Base-by-base conservation (phyloP, 768 basidiomycete genomes). In the Psilocybe tampanensis region DNA sequence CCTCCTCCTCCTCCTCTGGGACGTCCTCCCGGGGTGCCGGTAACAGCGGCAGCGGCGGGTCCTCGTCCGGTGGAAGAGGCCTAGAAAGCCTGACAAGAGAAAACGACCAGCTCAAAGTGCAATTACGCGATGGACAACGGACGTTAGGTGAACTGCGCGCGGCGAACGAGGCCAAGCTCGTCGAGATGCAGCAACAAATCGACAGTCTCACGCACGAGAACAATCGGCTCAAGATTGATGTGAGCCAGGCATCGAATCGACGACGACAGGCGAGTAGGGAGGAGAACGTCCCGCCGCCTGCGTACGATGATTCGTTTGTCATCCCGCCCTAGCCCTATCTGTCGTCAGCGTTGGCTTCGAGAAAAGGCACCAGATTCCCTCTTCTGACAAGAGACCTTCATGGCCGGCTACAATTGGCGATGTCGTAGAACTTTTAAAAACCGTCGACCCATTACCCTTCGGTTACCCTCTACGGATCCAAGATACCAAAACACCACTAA, bases 71-170 rank as follows among this genome's bases (percentile, higher is more conserved):
- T 24, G 59, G 66, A 24, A 42, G 66, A 52, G 63, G 67, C 45
- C 47, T 68, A 43, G 66, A 66, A 54, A 70, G 65, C 33, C 52
- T 73, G 19, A 66, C 68, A 29, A 59, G 69, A 52, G 76, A 76
- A 63, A 77, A 76, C 47, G 70, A 72, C 18, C 63, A 64, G 26
- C 63, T 79, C 41, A 76, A 73, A 61, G 55, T 58, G 0, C 70
- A 66, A 36, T 51, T 79, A 17, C 60, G 65, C 11, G 71, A 73
- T 17, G 65, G 69, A 13, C 63, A 63, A 47, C 57, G 66, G 7
- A 57, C 54, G 12, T 54, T 62, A 18, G 61, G 62, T 7, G 64
- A 71, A 17, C 29, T 62, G 9, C 55, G 63, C 21, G 52, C 65
- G 36, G 44, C 58, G 42, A 62, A 53, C 19, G 67, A 70, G 22